A percentile compares a stretch with the other conserved stretches of the same genome.
Conservation (phyloP, 352 stramenopile genomes). For the Phytophthora ramorum region DNA sequence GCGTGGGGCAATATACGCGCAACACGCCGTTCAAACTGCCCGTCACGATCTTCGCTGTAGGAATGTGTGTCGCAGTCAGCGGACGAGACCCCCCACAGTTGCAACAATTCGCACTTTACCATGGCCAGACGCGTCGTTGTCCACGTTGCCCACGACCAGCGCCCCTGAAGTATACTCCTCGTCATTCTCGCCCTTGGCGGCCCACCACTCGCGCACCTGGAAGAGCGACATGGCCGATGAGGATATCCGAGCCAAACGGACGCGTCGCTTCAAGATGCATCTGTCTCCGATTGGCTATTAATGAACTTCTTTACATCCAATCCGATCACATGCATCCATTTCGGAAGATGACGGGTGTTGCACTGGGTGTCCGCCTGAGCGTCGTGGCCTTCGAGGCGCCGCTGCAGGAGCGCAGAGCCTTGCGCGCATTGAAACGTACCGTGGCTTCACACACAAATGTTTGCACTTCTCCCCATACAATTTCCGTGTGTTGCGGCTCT, state of each 20-base stretch:
- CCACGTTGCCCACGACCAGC: conserved; percentile 86
- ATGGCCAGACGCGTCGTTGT: conserved; percentile 76
- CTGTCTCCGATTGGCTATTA: conserved; percentile 2
- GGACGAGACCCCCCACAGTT: neutral
- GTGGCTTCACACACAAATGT: conserved; percentile 3
- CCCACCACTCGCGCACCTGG: conserved; percentile 91
- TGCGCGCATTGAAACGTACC: conserved; percentile 26
- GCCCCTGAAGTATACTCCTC: conserved; percentile 87
- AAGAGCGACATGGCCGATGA: conserved; percentile 86
- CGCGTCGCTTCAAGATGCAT: conserved; percentile 41
- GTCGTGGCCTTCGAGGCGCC: conserved; percentile 58
- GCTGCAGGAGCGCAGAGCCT: conserved; percentile 33
- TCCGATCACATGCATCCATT: conserved; percentile 21
- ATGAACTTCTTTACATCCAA: conserved; percentile 6
- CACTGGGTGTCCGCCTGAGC: conserved; percentile 42
- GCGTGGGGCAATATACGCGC: conserved; percentile 82
- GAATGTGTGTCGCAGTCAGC: neutral
- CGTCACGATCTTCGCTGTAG: conserved; percentile 88
- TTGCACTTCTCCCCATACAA: neutral
- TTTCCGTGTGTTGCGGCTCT: conserved; percentile 10
- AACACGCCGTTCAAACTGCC: conserved; percentile 88
- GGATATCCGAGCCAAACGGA: conserved; percentile 16
- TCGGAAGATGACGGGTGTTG: conserved; percentile 30
- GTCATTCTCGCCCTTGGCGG: conserved; percentile 63
- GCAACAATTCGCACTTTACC: conserved; percentile 30